Conservation (phyloP, 108 stramenopile species). For the Cylindrotheca closterium region DNA sequence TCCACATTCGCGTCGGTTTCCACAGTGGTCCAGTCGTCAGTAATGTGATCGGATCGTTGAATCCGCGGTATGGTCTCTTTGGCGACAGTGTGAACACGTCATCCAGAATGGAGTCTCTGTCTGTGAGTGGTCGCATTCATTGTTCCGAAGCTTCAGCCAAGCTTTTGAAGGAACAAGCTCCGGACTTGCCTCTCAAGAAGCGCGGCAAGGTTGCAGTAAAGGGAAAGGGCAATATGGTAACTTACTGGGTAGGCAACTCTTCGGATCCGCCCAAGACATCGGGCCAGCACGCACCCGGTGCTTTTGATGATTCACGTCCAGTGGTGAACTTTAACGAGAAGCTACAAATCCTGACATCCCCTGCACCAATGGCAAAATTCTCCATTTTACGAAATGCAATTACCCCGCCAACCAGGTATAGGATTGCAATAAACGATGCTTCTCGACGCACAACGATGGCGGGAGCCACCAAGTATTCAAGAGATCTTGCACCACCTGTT, state of each 20-base stretch:
- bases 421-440: too few species aligned
- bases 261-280: too few species aligned
- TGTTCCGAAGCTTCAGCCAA: constrained; percentile 42
- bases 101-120: constrained; percentile 51
- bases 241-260: constrained; percentile 30
- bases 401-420: too few species aligned
- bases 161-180: constrained; percentile 39
- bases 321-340: too few species aligned
- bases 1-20: constrained; percentile 53
- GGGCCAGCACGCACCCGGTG: too few species aligned
- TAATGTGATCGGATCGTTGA: constrained; percentile 46
- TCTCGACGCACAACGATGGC: too few species aligned
- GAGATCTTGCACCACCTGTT: too few species aligned
- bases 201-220: constrained; percentile 46
- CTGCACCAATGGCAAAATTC: too few species aligned
- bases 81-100: constrained; percentile 61
- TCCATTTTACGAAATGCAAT: too few species aligned
- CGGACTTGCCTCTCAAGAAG: constrained; percentile 17
- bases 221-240: constrained; percentile 35
- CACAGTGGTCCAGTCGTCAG: constrained; percentile 51
- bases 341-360: too few species aligned
- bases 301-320: too few species aligned
- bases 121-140: constrained; percentile 31
- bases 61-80: constrained; percentile 49
- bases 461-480: too few species aligned